phyloP scores from a whole-genome alignment of 495 filamentous ascomycete species.

The Hyaloscypha hepaticicola region DNA sequence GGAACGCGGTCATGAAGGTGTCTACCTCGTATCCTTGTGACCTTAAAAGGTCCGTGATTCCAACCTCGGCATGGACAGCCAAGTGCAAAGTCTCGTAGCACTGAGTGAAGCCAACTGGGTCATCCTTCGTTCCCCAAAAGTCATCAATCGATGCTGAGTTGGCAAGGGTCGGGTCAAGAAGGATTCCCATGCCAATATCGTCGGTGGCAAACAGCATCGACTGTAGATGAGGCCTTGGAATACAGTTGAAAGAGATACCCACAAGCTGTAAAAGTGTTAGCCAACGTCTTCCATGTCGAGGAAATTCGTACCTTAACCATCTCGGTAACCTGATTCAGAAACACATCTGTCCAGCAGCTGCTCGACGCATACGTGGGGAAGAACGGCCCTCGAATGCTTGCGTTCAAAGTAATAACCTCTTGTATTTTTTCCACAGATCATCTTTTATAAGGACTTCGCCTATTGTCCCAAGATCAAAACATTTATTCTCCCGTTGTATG shows the following conservation, averaged over 20 bases:
- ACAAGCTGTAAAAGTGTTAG: slow-evolving; percentile 7
- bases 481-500: slow-evolving; percentile 28
- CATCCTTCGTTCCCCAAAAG: not conserved
- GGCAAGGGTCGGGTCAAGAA: not conserved
- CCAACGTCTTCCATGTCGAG: not conserved
- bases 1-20: slow-evolving; percentile 34
- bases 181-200: slow-evolving; percentile 5
- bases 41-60: slow-evolving; percentile 31
- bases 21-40: slow-evolving; percentile 36
- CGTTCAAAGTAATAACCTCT: slow-evolving; percentile 34
- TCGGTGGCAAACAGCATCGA: slow-evolving; percentile 14
- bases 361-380: slow-evolving; percentile 30
- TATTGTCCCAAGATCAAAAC: slow-evolving; percentile 32
- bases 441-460: slow-evolving; percentile 29
- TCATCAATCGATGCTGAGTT: not conserved
- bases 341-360: slow-evolving; percentile 36
- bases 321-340: slow-evolving; percentile 30
- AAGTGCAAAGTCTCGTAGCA: not conserved
- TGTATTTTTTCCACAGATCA: slow-evolving; percentile 34
- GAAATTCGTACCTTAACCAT: slow-evolving; percentile 28
- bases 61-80: slow-evolving; percentile 30
- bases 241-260: slow-evolving; percentile 6
- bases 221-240: not conserved
- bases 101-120: not conserved
- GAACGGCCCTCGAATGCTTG: slow-evolving; percentile 38